Percentiles rank a stretch among this genome's conserved stretches.
phyloP scores from a whole-genome alignment of 164 flowering plant genomes.

The Cinnamomum micranthum region DNA sequence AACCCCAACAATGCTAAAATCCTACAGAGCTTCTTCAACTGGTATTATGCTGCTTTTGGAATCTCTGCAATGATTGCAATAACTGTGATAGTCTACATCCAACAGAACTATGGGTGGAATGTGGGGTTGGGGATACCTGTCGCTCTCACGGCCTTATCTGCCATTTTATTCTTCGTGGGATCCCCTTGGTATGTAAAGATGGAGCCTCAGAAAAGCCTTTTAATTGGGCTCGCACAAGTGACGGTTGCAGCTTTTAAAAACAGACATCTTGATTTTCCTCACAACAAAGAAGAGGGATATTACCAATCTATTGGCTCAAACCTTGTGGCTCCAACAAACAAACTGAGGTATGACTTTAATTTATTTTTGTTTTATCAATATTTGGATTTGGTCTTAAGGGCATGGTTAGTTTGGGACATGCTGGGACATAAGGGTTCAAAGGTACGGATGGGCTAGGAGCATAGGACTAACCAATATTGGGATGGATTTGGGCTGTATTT shows the following conservation, averaged over 20 bases:
- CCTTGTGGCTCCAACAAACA: no score
- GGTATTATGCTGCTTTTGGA: slow-evolving; percentile 38
- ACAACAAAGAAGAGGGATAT: no score
- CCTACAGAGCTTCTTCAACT: slow-evolving; percentile 50
- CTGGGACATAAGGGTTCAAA: no score
- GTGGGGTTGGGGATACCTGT: slow-evolving; percentile 35
- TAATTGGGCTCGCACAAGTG: slow-evolving; percentile 39
- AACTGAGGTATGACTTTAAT: no score
- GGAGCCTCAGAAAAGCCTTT: slow-evolving; percentile 34
- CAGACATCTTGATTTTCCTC: no score
- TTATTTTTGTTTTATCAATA: no score
- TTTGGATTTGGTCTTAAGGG: no score
- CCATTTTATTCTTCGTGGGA: slow-evolving; percentile 39
- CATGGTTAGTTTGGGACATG: no score
- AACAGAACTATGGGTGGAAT: slow-evolving; percentile 47
- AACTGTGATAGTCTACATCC: slow-evolving; percentile 38
- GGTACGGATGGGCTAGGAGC: no score
- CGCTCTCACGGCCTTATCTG: slow-evolving; percentile 24
- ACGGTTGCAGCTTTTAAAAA: slow-evolving; percentile 21
- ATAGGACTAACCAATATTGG: no score
- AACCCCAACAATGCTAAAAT: slow-evolving; percentile 24
- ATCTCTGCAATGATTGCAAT: slow-evolving; percentile 10
- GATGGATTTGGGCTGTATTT: no score
- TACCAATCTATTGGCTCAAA: no score
- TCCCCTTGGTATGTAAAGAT: slow-evolving; percentile 36